These are phyloP conservation scores for Coemansia sp. DNA, from an alignment of 192 early-diverging fungal species.

Conservation along the genomic window DNA sequence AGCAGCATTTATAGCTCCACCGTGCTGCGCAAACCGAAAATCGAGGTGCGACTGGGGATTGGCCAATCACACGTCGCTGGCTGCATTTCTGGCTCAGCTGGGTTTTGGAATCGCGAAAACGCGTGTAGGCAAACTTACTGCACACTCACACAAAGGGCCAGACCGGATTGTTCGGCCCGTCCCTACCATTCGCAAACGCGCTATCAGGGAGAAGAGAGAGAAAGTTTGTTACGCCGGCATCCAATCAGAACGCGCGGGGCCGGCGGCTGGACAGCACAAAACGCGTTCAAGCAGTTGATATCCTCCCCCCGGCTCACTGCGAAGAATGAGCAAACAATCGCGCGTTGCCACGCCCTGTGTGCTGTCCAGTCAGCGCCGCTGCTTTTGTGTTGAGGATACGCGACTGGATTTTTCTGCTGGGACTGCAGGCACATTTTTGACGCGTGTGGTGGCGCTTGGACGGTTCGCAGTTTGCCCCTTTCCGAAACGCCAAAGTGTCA, in stretches of 20 bases:
- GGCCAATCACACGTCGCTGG: slow-evolving; percentile 15
- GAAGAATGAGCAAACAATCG: neutral
- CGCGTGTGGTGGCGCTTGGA: neutral
- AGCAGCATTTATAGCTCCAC: slow-evolving; percentile 7
- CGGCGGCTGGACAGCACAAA: neutral
- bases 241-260: slow-evolving; percentile 1
- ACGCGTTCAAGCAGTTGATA: neutral
- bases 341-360: neutral
- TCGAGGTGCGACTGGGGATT: slow-evolving; percentile 10
- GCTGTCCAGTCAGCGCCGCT: neutral
- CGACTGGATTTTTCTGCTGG: neutral
- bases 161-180: neutral
- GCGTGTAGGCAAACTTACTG: slow-evolving; percentile 1
- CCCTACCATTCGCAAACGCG: neutral
- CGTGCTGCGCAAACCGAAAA: slow-evolving; percentile 7
- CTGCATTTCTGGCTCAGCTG: neutral
- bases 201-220: neutral
- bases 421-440: neutral
- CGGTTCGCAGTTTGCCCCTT: neutral
- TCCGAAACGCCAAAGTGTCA: neutral
- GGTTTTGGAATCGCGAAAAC: slow-evolving; percentile 1
- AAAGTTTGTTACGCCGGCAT: neutral
- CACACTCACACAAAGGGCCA: neutral
- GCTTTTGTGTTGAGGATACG: slow-evolving; percentile 4
- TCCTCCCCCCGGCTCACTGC: neutral